Conservation (phyloP, 768 basidiomycete species). For the Auricularia cornea region DNA sequence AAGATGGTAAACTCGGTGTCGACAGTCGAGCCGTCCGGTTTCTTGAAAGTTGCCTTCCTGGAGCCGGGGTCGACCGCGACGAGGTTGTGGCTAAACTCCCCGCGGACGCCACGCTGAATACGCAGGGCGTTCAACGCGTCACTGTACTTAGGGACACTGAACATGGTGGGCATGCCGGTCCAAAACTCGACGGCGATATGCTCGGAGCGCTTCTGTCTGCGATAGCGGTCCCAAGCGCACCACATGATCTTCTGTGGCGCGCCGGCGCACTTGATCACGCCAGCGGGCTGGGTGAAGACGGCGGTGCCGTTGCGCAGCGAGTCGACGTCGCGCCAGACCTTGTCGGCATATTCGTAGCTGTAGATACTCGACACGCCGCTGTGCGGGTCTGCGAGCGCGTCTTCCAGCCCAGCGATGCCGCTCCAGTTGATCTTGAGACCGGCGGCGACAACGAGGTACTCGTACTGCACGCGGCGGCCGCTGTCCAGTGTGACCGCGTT, state of each 20-base stretch:
- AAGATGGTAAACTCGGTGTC: conserved; percentile 74
- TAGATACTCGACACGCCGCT: conserved; percentile 91
- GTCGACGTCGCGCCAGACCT: conserved; percentile 78
- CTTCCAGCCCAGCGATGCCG: conserved; percentile 51
- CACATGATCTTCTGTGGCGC: conserved; percentile 93
- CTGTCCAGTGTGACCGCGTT: conserved; percentile 67
- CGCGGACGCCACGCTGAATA: conserved; percentile 70
- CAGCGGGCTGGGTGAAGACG: conserved; percentile 91
- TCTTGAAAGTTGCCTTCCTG: conserved; percentile 80
- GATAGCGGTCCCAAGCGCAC: conserved; percentile 87
- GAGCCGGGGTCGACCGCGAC: conserved; percentile 60
- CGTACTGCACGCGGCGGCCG: conserved; percentile 69
- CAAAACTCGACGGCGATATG: conserved; percentile 68
- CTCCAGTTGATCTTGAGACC: conserved; percentile 85
- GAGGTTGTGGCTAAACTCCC: conserved; percentile 76
- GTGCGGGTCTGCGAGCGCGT: conserved; percentile 65
- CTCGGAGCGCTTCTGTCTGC: conserved; percentile 47
- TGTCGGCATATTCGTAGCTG: conserved; percentile 83
- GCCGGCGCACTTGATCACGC: conserved; percentile 89
- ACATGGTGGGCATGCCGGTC: conserved; percentile 93
- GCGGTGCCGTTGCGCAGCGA: conserved; percentile 69
- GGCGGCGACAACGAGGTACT: conserved; percentile 79
- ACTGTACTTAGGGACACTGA: conserved; percentile 92
- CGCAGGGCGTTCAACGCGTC: conserved; percentile 76
- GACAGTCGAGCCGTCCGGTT: conserved; percentile 56